Evolutionary conservation across 1,284 basidiomycete genomes (phyloP), one percentile per base, ranked within the genome.

Genomic region (Gymnopus androsaceus): DNA sequence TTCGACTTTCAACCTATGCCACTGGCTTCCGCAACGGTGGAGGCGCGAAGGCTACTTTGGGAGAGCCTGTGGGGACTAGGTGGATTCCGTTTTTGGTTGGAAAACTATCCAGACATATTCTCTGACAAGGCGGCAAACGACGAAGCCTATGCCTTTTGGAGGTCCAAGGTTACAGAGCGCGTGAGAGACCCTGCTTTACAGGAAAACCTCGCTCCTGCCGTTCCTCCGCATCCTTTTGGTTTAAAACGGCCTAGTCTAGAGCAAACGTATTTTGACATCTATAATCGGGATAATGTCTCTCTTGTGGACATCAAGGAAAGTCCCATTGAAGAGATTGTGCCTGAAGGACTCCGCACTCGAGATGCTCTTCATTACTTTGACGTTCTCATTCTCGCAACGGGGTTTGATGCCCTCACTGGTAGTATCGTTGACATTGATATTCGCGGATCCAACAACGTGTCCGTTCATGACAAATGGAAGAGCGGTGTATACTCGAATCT

Each of bases 91-190:
- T 64, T 56, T 37, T 44, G 62, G 59, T 28, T 59, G 60, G 3
- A 64, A 37, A 37, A 37, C 36, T 37, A 37, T 37, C 12, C 36
- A 7, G 15, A n/a, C 15, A 14, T 14, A 38, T 15, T 15, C 8
- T 38, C 15, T 8, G 8, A 8, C 31, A 42, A 62, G 36, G 50
- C 47, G 31, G 63, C 58, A 5, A 67, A 67, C 36, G 58, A 58
- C 17, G 63, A 56, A 37, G 55, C 55, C 8, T 68, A 68, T 28
- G 46, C 30, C 8, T 67, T 67, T 38, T 68, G 66, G 66, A 59
- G 62, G 53, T 59, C 63, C n/a, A 68, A 60, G 34, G 62, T 63
- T 4, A 36, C 42, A 7, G 61, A 54, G 21, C 58, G 66, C 12
- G 12, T 68, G 12, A 48, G 50, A 5, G 59, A 63, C 33, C 57